These are phyloP conservation scores for Aciculosporium take DNA, from an alignment of 2,329 filamentous ascomycete genomes.

Conservation along the genomic window DNA sequence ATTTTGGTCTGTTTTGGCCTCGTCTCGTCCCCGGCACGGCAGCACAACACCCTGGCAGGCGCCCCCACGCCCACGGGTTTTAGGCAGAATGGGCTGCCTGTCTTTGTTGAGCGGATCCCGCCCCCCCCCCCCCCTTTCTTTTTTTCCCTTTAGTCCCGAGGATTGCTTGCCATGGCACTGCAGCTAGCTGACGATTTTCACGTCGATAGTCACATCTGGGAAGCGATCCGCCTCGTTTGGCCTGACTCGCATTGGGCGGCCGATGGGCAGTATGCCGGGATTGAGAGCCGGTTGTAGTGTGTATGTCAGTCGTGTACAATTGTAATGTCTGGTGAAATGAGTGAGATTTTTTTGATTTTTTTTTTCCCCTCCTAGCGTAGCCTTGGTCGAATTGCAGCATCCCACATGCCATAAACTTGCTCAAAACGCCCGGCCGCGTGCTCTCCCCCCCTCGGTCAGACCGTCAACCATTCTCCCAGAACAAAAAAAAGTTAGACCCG, in stretches of 20 bases:
- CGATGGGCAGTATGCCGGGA: slow-evolving; percentile 49
- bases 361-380: not conserved
- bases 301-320: no score
- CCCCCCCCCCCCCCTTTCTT: not conserved
- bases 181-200: slow-evolving; percentile 17
- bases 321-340: no score
- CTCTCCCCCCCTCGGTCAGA: no score
- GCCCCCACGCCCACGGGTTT: not conserved
- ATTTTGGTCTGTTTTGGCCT: not conserved
- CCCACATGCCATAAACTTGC: no score
- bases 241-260: slow-evolving; percentile 76
- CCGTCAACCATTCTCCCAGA: no score
- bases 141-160: not conserved
- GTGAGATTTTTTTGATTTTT: not conserved
- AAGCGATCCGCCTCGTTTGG: slow-evolving; percentile 83
- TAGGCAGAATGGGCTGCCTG: not conserved
- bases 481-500: no score
- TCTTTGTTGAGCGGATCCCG: no score
- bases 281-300: slow-evolving; percentile 65
- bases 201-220: slow-evolving; percentile 67
- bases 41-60: no score
- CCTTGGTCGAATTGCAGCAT: no score
- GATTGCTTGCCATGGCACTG: no score
- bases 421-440: no score
- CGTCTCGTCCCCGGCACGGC: no score